These are phyloP conservation scores for Hericium erinaceus DNA, from an alignment of 768 basidiomycete species.

Conservation along the genomic window DNA sequence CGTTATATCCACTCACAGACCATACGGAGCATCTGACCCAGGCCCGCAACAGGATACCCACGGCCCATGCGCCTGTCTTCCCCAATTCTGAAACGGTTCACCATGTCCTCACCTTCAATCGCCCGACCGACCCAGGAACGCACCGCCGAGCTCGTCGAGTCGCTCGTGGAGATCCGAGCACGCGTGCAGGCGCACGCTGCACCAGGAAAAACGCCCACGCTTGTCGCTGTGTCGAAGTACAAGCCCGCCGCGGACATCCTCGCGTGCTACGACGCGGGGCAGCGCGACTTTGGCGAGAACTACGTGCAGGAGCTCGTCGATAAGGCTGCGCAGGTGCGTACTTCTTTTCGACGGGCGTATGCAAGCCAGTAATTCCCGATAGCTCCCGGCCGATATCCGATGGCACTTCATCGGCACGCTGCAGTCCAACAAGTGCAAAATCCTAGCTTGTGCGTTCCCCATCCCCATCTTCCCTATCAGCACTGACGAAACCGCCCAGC, in stretches of 20 bases:
- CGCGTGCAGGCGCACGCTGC: slow-evolving; percentile 33
- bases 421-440: slow-evolving; percentile 90
- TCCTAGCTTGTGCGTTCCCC: slow-evolving; percentile 49
- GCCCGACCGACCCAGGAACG: slow-evolving; percentile 28
- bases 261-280: slow-evolving; percentile 72
- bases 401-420: slow-evolving; percentile 97
- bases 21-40: too few species aligned
- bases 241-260: slow-evolving; percentile 85
- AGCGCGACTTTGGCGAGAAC: slow-evolving; percentile 95
- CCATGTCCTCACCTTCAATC: too few species aligned
- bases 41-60: too few species aligned
- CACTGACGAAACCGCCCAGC: slow-evolving; percentile 31
- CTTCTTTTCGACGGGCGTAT: neutral
- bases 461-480: neutral
- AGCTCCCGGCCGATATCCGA: slow-evolving; percentile 83
- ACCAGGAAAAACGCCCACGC: slow-evolving; percentile 22
- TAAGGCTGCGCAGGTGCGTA: slow-evolving; percentile 43
- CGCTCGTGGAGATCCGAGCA: slow-evolving; percentile 41
- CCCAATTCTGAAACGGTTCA: too few species aligned
- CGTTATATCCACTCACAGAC: too few species aligned
- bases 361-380: neutral
- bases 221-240: slow-evolving; percentile 90
- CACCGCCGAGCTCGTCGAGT: slow-evolving; percentile 40
- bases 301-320: slow-evolving; percentile 91
- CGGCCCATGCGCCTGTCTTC: too few species aligned